Evolutionary conservation across 148 eudicot genomes (phyloP), one percentile per base, ranked within the genome.

Genomic region (Talinum fruticosum): DNA sequence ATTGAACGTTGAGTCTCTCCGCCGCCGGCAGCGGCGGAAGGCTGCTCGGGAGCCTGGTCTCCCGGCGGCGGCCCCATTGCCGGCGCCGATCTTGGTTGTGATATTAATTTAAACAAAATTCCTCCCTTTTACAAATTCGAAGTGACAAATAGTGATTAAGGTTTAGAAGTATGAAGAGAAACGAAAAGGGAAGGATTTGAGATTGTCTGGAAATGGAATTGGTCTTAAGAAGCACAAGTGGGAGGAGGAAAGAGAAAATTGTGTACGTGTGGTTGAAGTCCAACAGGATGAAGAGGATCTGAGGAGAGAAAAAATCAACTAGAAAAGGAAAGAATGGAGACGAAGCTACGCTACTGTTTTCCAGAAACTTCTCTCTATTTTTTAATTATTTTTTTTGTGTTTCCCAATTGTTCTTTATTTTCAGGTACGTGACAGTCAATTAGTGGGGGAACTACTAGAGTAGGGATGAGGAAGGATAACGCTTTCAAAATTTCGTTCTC

Each of bases 321-420:
- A 14, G 4, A n/a, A 19, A 47, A 34, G 12, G 38, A 62, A 78
- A 51, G 84, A 82, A 80, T 78, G 84, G 82, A 77, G 73, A 71
- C 87, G 87, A 88, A 82, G 78, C 23, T 79, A 88, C 86, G 83
- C 66, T 72, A 87, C 73, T 71, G 69, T 34, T 82, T 86, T 87
- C 87, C 68, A 90, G 91, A 88, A 84, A 79, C 84, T 87, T 90
- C 88, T 69, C 29, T 54, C 49, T 14, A 51, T 72, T 76, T 70
- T 62, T n/a, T n/a, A n/a, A n/a, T 28, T n/a, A n/a, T 59, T 24
- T n/a, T 45, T 30, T 34, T 23, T 77, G 75, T 77, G 73, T 41
- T 14, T 41, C 8, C 47, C 5, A 41, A 41, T 41, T 41, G 47
- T 8, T 41, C 1, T 65, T 73, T 30, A n/a, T 37, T 51, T 53